Percentiles rank a stretch among this genome's conserved stretches.
phyloP scores from a whole-genome alignment of 1,284 basidiomycete genomes.

The Leccinum subfulvum region DNA sequence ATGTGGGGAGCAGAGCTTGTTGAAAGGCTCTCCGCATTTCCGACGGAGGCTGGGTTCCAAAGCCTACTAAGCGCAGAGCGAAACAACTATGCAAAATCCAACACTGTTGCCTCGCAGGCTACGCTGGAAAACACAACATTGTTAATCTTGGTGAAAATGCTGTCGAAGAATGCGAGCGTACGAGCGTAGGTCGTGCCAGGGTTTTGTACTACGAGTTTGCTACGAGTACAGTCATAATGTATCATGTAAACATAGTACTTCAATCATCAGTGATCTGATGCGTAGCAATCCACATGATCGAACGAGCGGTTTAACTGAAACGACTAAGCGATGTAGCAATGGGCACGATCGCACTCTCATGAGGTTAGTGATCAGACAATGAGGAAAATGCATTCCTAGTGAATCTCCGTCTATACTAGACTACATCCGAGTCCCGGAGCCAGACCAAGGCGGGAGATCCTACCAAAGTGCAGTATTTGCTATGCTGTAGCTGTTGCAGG shows the following conservation, averaged over 20 bases:
- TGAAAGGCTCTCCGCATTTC: conserved; percentile 22
- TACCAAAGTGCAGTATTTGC: not conserved
- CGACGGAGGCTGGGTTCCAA: not conserved
- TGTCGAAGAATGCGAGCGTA: not conserved
- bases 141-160: not conserved
- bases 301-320: not conserved
- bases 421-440: not conserved
- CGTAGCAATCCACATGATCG: not conserved
- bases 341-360: not conserved
- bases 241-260: not conserved
- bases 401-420: conserved; percentile 20
- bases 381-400: conserved; percentile 16
- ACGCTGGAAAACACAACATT: not conserved
- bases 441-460: not conserved
- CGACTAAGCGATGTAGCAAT: not conserved
- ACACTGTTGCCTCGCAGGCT: not conserved
- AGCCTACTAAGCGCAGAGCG: not conserved
- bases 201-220: too few species aligned
- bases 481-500: not conserved
- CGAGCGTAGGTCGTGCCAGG: not conserved
- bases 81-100: not conserved
- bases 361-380: conserved; percentile 2
- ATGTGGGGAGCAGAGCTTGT: conserved; percentile 10
- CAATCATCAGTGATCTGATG: not conserved
- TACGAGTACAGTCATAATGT: not conserved